Conservation (phyloP, 495 filamentous ascomycete genomes). For the Eremomyces bilateralis region DNA sequence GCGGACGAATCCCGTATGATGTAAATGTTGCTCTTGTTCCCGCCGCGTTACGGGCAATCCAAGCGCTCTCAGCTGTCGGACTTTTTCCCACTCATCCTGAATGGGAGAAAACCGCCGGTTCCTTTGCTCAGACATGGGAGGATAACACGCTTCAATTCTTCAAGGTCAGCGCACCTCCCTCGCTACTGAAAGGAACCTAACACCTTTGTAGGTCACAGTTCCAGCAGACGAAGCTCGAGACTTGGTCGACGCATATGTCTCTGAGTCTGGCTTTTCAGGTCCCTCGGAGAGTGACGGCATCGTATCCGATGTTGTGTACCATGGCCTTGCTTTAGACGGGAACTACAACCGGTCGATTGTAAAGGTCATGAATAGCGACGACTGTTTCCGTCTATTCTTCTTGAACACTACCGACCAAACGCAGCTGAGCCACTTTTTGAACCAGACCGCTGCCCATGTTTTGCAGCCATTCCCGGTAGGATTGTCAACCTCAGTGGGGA, state of each 20-base stretch:
- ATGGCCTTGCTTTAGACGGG: slow-evolving; percentile 34
- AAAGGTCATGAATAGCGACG: slow-evolving; percentile 39
- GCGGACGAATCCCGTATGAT: slow-evolving; percentile 40
- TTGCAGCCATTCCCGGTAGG: slow-evolving; percentile 35
- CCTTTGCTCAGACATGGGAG: slow-evolving; percentile 40
- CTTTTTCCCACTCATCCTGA: slow-evolving; percentile 27
- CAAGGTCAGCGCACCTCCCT: slow-evolving; percentile 16
- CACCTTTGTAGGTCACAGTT: too few relatives aligned
- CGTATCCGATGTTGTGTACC: slow-evolving; percentile 26
- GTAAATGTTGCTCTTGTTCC: slow-evolving; percentile 43
- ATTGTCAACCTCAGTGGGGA: slow-evolving; percentile 31
- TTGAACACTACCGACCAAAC: slow-evolving; percentile 36
- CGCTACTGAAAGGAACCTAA: not conserved
- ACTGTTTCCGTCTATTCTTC: slow-evolving; percentile 40
- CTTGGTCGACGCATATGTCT: slow-evolving; percentile 26
- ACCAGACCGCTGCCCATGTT: slow-evolving; percentile 32
- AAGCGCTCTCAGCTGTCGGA: slow-evolving; percentile 25
- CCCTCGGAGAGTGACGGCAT: slow-evolving; percentile 22
- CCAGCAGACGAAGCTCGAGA: slow-evolving; percentile 22
- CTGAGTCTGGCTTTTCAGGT: slow-evolving; percentile 20
- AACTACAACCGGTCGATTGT: slow-evolving; percentile 28
- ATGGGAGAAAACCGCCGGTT: slow-evolving; percentile 25
- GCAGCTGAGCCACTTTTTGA: slow-evolving; percentile 33
- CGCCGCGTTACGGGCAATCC: slow-evolving; percentile 35
- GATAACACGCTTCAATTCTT: slow-evolving; percentile 38